phyloP scores from a whole-genome alignment of 306 rosid genomes.

The Glycyrrhiza uralensis region DNA sequence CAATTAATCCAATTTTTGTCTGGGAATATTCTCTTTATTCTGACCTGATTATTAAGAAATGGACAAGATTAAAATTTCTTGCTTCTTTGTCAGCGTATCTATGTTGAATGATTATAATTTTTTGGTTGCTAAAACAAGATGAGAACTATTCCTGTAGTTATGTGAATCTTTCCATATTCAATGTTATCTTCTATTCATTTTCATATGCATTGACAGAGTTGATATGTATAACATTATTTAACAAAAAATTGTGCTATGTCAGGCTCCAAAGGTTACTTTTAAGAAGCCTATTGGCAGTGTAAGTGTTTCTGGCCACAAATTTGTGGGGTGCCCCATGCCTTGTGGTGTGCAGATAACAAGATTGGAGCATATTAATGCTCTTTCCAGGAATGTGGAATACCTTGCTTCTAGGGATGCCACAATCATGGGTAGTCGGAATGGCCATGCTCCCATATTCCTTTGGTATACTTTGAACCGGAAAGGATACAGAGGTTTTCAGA shows the following conservation, averaged over 20 bases:
- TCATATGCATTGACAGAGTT: neutral
- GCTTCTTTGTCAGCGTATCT: conserved; percentile 5
- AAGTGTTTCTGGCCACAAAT: conserved; percentile 60
- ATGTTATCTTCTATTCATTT: neutral
- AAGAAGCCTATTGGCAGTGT: conserved; percentile 62
- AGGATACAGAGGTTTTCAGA: conserved; percentile 56
- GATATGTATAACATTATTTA: neutral
- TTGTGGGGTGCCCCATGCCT: conserved; percentile 63
- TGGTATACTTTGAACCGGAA: conserved; percentile 57
- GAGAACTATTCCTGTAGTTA: conserved; percentile 13
- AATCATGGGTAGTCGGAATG: conserved; percentile 59
- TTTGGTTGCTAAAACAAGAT: neutral
- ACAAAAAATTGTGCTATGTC: conserved; percentile 13
- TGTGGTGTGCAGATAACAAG: conserved; percentile 59
- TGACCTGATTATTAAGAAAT: neutral
- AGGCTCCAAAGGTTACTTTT: conserved; percentile 55
- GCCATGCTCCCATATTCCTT: conserved; percentile 61
- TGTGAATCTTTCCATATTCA: neutral
- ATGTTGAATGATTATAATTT: neutral
- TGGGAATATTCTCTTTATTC: neutral
- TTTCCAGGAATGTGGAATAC: conserved; percentile 52
- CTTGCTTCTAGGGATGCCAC: conserved; percentile 59
- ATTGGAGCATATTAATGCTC: conserved; percentile 45
- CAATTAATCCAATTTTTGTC: neutral
- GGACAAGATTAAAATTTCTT: neutral